Conservation (phyloP, 1,284 basidiomycete genomes). For the Cryptococcus sp. region DNA sequence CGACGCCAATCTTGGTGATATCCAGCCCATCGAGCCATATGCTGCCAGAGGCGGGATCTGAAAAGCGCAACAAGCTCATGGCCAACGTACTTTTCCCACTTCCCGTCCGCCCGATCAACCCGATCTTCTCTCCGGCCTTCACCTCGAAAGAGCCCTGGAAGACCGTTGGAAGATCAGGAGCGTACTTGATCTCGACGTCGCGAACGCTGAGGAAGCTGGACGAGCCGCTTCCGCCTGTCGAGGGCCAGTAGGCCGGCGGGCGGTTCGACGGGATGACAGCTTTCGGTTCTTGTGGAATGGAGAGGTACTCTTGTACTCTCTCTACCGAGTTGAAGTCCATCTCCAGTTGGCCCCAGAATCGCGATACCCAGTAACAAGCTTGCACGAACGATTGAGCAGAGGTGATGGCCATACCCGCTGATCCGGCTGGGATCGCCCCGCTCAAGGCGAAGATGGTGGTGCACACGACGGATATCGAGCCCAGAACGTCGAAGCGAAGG, state of each 20-base stretch:
- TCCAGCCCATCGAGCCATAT: slow-evolving; percentile 88
- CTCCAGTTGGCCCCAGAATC: slow-evolving; percentile 54
- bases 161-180: slow-evolving; percentile 79
- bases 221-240: slow-evolving; percentile 49
- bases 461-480: slow-evolving; percentile 70
- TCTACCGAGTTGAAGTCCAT: slow-evolving; percentile 75
- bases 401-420: slow-evolving; percentile 82
- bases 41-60: slow-evolving; percentile 75
- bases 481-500: slow-evolving; percentile 74
- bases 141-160: slow-evolving; percentile 75
- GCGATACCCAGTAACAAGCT: slow-evolving; percentile 52
- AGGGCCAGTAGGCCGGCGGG: slow-evolving; percentile 84
- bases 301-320: slow-evolving; percentile 82
- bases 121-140: slow-evolving; percentile 73
- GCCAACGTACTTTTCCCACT: slow-evolving; percentile 65
- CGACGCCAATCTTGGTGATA: slow-evolving; percentile 80
- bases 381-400: slow-evolving; percentile 53
- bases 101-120: slow-evolving; percentile 56
- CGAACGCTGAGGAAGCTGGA: slow-evolving; percentile 62
- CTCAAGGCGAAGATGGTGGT: slow-evolving; percentile 75
- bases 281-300: slow-evolving; percentile 82
- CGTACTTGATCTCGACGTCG: slow-evolving; percentile 76
- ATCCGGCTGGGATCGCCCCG: slow-evolving; percentile 68
- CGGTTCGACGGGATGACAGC: slow-evolving; percentile 66
- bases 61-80: slow-evolving; percentile 83